A percentile compares a stretch with the other conserved stretches of the same genome.
phyloP scores from a whole-genome alignment of 2,329 filamentous ascomycete species.

The Arthrobotrys iridis region DNA sequence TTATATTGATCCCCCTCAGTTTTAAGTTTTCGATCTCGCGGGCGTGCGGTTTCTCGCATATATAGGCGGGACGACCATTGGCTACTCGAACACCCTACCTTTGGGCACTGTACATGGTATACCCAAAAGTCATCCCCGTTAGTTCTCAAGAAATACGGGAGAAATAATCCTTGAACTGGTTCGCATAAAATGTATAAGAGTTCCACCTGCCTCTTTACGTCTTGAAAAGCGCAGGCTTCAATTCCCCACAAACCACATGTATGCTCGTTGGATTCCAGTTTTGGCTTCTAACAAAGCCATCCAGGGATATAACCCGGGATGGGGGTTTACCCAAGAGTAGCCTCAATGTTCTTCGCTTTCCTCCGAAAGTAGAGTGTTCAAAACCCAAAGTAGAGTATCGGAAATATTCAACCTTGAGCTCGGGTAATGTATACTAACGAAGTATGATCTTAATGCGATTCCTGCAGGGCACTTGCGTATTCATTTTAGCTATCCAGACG shows the following conservation, averaged over 20 bases:
- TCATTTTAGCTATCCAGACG: neutral
- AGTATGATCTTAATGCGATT: neutral
- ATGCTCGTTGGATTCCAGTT: neutral
- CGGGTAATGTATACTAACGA: conserved; percentile 7
- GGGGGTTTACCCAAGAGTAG: neutral
- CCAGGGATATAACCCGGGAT: neutral
- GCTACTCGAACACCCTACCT: neutral
- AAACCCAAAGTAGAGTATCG: neutral
- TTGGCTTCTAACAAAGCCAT: neutral
- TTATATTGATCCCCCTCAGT: too few relatives aligned
- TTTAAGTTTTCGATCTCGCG: too few relatives aligned
- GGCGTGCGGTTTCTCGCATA: too few relatives aligned
- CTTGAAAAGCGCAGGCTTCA: neutral
- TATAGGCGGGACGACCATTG: too few relatives aligned
- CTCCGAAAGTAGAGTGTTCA: neutral
- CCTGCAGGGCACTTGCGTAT: neutral
- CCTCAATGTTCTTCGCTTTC: neutral
- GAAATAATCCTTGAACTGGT: neutral
- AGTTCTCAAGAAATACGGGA: neutral
- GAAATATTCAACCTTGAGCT: conserved; percentile 12
- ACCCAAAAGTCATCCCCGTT: neutral
- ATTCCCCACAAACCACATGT: neutral
- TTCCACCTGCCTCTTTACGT: conserved; percentile 15
- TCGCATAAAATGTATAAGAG: conserved; percentile 2
- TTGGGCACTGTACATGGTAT: neutral